Conservation (phyloP, 306 rosid species). For the Senna siamea region DNA sequence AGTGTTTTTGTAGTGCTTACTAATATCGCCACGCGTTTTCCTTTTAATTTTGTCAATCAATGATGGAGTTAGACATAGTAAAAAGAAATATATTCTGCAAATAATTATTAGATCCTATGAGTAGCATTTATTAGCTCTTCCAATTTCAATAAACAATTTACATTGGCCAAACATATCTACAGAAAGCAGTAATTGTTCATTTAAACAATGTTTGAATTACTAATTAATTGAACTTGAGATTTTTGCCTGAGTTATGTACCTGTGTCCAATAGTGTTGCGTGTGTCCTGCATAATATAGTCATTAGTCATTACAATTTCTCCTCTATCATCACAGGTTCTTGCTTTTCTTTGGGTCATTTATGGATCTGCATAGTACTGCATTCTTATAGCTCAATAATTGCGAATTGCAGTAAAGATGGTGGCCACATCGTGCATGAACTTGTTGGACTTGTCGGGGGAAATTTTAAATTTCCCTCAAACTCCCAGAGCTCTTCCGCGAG, state of each 20-base stretch:
- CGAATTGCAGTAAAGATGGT: constrained; percentile 54
- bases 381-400: constrained; percentile 16
- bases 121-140: constrained; percentile 1
- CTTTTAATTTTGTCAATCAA: constrained; percentile 12
- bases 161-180: not conserved
- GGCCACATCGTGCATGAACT: constrained; percentile 69
- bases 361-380: not conserved
- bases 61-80: constrained; percentile 21
- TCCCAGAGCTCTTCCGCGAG: constrained; percentile 58
- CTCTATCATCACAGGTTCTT: constrained; percentile 38
- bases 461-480: constrained; percentile 62
- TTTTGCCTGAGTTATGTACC: constrained; percentile 8
- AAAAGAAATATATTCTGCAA: not conserved
- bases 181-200: constrained; percentile 4
- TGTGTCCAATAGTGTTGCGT: constrained; percentile 13
- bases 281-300: constrained; percentile 2
- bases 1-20: not conserved
- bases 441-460: constrained; percentile 75
- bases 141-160: constrained; percentile 19
- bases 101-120: not conserved
- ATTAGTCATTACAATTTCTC: constrained; percentile 26
- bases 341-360: constrained; percentile 24
- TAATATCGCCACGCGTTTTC: constrained; percentile 5
- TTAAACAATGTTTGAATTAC: constrained; percentile 2
- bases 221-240: constrained; percentile 14